These are phyloP conservation scores for Apiospora sp. DNA, from an alignment of 2,329 filamentous ascomycete species.

Conservation along the genomic window DNA sequence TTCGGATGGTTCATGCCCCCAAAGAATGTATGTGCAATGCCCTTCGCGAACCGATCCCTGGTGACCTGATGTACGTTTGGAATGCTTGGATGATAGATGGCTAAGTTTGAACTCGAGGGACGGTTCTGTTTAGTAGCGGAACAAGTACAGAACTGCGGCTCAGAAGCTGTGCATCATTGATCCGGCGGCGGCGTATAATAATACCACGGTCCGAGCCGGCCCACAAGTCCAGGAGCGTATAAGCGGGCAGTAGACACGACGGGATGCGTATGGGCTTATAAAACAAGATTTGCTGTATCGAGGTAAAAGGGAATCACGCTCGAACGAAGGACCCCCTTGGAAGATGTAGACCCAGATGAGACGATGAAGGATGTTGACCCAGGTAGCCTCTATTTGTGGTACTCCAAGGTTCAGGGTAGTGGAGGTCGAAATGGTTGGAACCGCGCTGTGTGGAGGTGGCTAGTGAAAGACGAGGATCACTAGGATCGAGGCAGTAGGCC, in stretches of 20 bases:
- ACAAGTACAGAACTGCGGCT: conserved; percentile 21
- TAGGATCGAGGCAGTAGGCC: conserved; percentile 23
- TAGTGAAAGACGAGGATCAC: conserved; percentile 36
- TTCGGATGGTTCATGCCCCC: conserved; percentile 49
- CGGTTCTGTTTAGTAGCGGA: conserved; percentile 24
- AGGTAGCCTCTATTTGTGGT: conserved; percentile 35
- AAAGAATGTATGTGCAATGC: not conserved
- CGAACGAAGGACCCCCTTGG: conserved; percentile 12
- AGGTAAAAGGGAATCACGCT: not conserved
- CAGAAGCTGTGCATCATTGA: conserved; percentile 25
- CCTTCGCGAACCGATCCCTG: not conserved
- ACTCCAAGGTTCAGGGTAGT: conserved; percentile 26
- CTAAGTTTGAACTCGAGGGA: not conserved
- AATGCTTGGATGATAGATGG: not conserved
- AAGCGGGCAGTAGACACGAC: conserved; percentile 17
- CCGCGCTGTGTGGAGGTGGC: conserved; percentile 36
- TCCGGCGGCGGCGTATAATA: conserved; percentile 2
- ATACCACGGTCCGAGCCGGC: conserved; percentile 21
- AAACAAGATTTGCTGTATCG: conserved; percentile 18
- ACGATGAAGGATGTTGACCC: conserved; percentile 17
- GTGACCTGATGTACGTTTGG: not conserved
- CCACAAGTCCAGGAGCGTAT: conserved; percentile 1
- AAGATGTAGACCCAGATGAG: conserved; percentile 21
- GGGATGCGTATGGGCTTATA: not conserved
- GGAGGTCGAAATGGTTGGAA: conserved; percentile 28